Evolutionary conservation across 192 early-diverging fungal genomes (phyloP), one percentile per base, ranked within the genome.

Genomic region (Chytriomyces sp.): DNA sequence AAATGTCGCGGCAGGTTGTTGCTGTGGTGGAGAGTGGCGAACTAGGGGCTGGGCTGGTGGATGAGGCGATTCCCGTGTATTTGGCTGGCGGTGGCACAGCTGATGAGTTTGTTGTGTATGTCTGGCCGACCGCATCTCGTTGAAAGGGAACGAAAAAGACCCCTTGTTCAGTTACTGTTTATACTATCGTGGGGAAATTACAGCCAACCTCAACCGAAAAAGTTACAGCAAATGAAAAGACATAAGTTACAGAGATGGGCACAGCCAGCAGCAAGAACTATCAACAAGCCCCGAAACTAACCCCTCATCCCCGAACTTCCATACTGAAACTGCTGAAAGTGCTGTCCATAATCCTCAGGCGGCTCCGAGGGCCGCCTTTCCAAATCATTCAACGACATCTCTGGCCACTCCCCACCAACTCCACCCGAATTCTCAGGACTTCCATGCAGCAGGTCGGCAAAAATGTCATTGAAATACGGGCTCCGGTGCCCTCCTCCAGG

Each of bases 381-480:
- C n/a, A n/a, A n/a, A n/a, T n/a, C n/a, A n/a, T n/a, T n/a, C n/a
- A n/a, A n/a, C n/a, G n/a, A n/a, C n/a, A n/a, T n/a, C n/a, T n/a
- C n/a, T n/a, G n/a, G 44, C 44, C 44, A 3, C 17, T 14, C 2
- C 14, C 22, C 44, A 38, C 64, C n/a, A 66, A 38, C 28, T 73
- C 72, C 25, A n/a, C 30, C 72, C 72, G 64, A 22, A 39, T 62
- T 52, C 39, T 78, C 76, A 10, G 76, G 58, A 39, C 74, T 64
- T 26, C 70, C 74, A 52, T 82, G 78, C 54, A 82, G 44, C 34
- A 82, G 52, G 53, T 82, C 81, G 17, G 77, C 70, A 40, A 82
- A 82, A 44, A 82, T 64, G 60, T 79, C 81, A 7, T 6, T 69
- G 32, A 77, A 79, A 31, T 49, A 22, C 44, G 14, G 14, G 44